phyloP scores from a whole-genome alignment of 805 yeast genomes.

The Myxozyma sirexii region DNA sequence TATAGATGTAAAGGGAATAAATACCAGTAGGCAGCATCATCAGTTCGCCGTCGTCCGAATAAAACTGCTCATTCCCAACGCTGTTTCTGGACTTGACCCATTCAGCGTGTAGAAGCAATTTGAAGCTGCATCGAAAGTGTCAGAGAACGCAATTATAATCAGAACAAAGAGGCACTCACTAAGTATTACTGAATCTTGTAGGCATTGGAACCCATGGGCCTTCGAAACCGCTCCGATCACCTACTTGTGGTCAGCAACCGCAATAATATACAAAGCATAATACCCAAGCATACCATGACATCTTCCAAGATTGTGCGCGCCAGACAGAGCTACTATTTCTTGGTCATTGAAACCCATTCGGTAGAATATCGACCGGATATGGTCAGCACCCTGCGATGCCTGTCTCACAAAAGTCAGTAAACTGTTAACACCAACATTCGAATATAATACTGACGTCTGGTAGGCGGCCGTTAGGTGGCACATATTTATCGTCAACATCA shows the following conservation, averaged over 20 bases:
- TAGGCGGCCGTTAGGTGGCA: conserved; percentile 68
- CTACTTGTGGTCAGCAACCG: neutral
- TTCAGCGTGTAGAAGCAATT: conserved; percentile 53
- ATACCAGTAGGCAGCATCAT: conserved; percentile 78
- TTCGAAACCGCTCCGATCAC: conserved; percentile 63
- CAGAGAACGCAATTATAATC: neutral
- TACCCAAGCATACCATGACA: conserved; percentile 57
- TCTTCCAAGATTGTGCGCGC: conserved; percentile 77
- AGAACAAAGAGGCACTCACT: conserved; percentile 37
- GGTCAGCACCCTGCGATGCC: conserved; percentile 65
- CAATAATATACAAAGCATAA: neutral
- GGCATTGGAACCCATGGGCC: conserved; percentile 89
- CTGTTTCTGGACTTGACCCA: conserved; percentile 52
- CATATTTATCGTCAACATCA: conserved; percentile 49
- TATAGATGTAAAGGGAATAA: neutral
- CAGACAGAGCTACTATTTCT: conserved; percentile 72
- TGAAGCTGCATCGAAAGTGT: conserved; percentile 44
- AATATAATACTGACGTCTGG: conserved; percentile 52
- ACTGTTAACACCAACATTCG: neutral
- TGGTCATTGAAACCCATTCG: conserved; percentile 70
- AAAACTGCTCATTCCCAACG: conserved; percentile 56
- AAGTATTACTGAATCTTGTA: conserved; percentile 72
- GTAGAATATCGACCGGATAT: conserved; percentile 63
- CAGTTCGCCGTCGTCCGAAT: conserved; percentile 59
- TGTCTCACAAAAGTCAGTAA: neutral